Percentiles rank a stretch among this genome's conserved stretches.
Evolutionary conservation across 2,329 filamentous ascomycete species (phyloP).

Genomic region (Penicillium sp.): DNA sequence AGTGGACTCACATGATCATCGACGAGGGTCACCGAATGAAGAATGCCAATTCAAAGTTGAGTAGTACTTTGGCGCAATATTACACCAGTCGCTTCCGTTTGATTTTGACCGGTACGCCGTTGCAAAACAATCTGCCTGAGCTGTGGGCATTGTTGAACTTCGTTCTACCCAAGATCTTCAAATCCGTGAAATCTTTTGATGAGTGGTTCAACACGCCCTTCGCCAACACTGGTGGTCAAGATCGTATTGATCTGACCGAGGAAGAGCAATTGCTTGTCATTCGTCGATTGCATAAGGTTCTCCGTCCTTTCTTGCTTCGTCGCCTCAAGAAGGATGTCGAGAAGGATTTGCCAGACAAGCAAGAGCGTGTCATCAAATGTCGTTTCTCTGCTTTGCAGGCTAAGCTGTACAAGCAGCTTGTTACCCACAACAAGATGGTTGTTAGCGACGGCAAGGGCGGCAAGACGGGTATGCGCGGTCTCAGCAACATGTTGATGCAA

Average conservation of each 20-base stretch:
- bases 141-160: slow-evolving; percentile 99
- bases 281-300: slow-evolving; percentile 95
- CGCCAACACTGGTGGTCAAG: slow-evolving; percentile 94
- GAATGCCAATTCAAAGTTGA: slow-evolving; percentile 94
- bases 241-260: slow-evolving; percentile 99
- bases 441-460: slow-evolving; percentile 95
- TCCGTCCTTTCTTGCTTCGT: slow-evolving; percentile 94
- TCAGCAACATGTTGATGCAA: slow-evolving; percentile 99
- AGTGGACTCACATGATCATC: slow-evolving; percentile 99
- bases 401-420: slow-evolving; percentile 95
- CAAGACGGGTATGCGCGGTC: slow-evolving; percentile 88
- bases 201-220: slow-evolving; percentile 99
- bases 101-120: slow-evolving; percentile 93
- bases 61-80: slow-evolving; percentile 90
- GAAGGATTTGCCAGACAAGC: slow-evolving; percentile 98
- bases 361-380: slow-evolving; percentile 98
- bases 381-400: slow-evolving; percentile 94
- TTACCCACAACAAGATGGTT: slow-evolving; percentile 90
- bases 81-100: slow-evolving; percentile 94
- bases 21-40: slow-evolving; percentile 99
- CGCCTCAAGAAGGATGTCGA: slow-evolving; percentile 99
- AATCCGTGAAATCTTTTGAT: slow-evolving; percentile 97
- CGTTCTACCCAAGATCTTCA: slow-evolving; percentile 97
- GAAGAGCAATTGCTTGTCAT: slow-evolving; percentile 99
- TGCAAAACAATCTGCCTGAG: slow-evolving; percentile 96